phyloP scores from a whole-genome alignment of 2,329 filamentous ascomycete species.

The Emergomyces orientalis region DNA sequence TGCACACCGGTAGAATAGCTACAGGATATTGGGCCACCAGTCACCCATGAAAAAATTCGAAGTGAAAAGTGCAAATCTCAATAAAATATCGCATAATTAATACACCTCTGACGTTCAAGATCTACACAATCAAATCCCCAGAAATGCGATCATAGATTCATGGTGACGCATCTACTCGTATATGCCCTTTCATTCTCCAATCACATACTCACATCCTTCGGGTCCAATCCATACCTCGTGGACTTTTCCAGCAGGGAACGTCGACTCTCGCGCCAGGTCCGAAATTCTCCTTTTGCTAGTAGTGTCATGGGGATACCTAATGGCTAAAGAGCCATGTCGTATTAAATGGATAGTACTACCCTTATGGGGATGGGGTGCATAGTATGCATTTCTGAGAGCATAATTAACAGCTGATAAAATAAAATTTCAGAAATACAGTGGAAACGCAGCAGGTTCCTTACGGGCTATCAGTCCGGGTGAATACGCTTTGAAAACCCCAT shows the following conservation, averaged over 20 bases:
- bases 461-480: slow-evolving; percentile 50
- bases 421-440: neutral
- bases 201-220: slow-evolving; percentile 52
- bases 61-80: too few relatives aligned
- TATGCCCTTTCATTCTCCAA: slow-evolving; percentile 43
- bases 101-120: neutral
- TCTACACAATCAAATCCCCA: neutral
- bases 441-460: neutral
- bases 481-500: slow-evolving; percentile 53
- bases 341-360: slow-evolving; percentile 53
- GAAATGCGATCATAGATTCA: neutral
- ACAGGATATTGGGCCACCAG: too few relatives aligned
- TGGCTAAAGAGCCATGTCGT: slow-evolving; percentile 47
- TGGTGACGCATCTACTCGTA: neutral
- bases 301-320: slow-evolving; percentile 47
- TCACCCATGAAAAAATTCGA: too few relatives aligned
- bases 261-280: slow-evolving; percentile 47
- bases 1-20: too few relatives aligned
- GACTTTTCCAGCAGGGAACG: slow-evolving; percentile 47
- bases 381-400: slow-evolving; percentile 45
- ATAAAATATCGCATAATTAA: too few relatives aligned
- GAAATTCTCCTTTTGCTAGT: slow-evolving; percentile 42
- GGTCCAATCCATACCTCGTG: slow-evolving; percentile 55
- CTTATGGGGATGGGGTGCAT: slow-evolving; percentile 49
- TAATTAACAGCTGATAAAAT: neutral